phyloP scores from a whole-genome alignment of 305 asterid species.

The Fraxinus greggii region DNA sequence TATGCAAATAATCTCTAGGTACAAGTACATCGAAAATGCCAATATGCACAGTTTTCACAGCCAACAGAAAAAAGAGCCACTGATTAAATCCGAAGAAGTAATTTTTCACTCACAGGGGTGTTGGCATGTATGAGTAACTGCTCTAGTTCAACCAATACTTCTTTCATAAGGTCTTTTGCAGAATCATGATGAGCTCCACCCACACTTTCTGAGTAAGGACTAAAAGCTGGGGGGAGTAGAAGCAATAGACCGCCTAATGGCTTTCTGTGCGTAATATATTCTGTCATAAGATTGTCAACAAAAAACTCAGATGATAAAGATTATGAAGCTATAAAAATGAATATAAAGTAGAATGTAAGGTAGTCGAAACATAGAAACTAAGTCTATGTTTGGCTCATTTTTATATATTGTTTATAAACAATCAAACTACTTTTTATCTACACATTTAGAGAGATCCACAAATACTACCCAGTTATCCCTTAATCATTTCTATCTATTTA shows the following conservation, averaged over 20 bases:
- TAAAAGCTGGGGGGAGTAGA: conserved; percentile 70
- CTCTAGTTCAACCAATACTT: conserved; percentile 59
- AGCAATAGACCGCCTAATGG: conserved; percentile 85
- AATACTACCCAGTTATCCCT: neutral
- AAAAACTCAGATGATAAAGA: conserved; percentile 4
- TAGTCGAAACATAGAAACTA: conserved; percentile 9
- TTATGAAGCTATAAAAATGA: conserved; percentile 3
- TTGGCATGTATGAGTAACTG: conserved; percentile 65
- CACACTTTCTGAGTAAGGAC: conserved; percentile 41
- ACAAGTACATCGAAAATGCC: conserved; percentile 14
- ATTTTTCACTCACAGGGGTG: conserved; percentile 69
- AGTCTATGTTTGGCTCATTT: neutral
- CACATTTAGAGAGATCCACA: neutral
- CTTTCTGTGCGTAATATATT: conserved; percentile 73
- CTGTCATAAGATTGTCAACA: conserved; percentile 49
- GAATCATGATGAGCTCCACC: conserved; percentile 41
- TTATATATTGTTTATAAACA: neutral
- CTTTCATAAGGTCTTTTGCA: conserved; percentile 37
- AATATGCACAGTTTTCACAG: neutral
- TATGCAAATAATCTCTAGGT: conserved; percentile 10
- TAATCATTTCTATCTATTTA: neutral
- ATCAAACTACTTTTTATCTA: neutral
- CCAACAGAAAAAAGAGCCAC: conserved; percentile 1
- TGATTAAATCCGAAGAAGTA: neutral
- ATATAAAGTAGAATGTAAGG: neutral